Percentiles rank a stretch among this genome's conserved stretches.
These are phyloP conservation scores for Lentinula novae-zelandiae DNA, from an alignment of 1,284 basidiomycete genomes.

Conservation along the genomic window DNA sequence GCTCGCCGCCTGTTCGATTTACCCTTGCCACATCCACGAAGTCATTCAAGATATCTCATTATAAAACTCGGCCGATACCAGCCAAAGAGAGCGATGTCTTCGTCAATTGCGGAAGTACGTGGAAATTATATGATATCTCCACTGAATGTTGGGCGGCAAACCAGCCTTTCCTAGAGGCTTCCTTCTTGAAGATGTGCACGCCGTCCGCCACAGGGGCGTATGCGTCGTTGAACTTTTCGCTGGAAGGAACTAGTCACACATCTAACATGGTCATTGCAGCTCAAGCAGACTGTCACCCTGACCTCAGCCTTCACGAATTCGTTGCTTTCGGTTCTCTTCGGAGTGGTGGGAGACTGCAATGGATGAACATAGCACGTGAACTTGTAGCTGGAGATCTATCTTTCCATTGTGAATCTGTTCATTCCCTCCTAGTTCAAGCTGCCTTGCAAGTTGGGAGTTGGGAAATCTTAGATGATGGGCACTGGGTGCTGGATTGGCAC, in stretches of 20 bases:
- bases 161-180: conserved; percentile 13
- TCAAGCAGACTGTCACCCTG: conserved; percentile 33
- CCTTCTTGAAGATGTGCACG: conserved; percentile 14
- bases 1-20: not conserved
- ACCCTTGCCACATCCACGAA: conserved; percentile 3
- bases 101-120: conserved; percentile 28
- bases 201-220: conserved; percentile 31
- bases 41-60: conserved; percentile 4
- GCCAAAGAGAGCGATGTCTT: conserved; percentile 15
- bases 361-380: conserved; percentile 45
- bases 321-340: conserved; percentile 39
- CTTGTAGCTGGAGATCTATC: conserved; percentile 31
- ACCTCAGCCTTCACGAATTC: conserved; percentile 40
- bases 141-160: conserved; percentile 13
- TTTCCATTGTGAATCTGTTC: conserved; percentile 34
- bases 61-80: not conserved
- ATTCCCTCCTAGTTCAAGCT: conserved; percentile 36
- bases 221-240: conserved; percentile 29
- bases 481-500: conserved; percentile 26
- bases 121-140: conserved; percentile 15
- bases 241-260: conserved; percentile 33
- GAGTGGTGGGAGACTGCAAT: conserved; percentile 40
- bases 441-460: conserved; percentile 31
- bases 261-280: conserved; percentile 40
- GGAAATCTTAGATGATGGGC: not conserved